Conservation (phyloP, 2,329 filamentous ascomycete species). For the Trichoderma sp. region DNA sequence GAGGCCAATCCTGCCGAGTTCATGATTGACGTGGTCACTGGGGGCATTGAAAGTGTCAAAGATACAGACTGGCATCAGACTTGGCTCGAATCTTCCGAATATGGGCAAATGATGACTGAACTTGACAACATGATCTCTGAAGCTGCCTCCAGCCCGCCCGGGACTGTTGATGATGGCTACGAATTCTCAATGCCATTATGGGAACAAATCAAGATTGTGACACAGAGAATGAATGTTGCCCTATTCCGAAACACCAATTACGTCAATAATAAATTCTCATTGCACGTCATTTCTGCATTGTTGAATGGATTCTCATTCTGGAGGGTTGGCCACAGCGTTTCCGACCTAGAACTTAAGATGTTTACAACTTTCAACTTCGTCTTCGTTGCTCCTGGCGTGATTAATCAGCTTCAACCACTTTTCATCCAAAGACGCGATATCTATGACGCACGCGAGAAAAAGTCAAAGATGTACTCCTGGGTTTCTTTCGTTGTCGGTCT, state of each 20-base stretch:
- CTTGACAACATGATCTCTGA: constrained; percentile 61
- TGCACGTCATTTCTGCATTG: constrained; percentile 54
- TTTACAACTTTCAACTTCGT: constrained; percentile 64
- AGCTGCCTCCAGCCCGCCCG: constrained; percentile 44
- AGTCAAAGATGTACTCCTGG: constrained; percentile 61
- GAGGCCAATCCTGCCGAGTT: constrained; percentile 74
- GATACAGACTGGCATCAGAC: constrained; percentile 64
- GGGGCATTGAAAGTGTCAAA: constrained; percentile 37
- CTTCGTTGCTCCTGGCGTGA: constrained; percentile 57
- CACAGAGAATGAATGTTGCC: constrained; percentile 58
- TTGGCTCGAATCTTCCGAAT: constrained; percentile 63
- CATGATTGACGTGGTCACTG: constrained; percentile 63
- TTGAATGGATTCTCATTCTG: constrained; percentile 63
- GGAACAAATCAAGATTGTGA: constrained; percentile 62
- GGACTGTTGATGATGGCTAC: constrained; percentile 49
- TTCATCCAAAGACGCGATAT: constrained; percentile 56
- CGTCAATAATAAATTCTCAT: constrained; percentile 58
- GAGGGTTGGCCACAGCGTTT: constrained; percentile 51
- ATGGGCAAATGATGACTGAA: constrained; percentile 53
- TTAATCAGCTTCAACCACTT: constrained; percentile 57
- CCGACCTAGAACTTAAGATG: constrained; percentile 53
- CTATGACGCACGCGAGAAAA: constrained; percentile 57
- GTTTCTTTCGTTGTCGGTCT: constrained; percentile 55
- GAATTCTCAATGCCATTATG: constrained; percentile 70
- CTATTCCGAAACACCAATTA: constrained; percentile 67